phyloP scores from a whole-genome alignment of 495 filamentous ascomycete species.

The Staphylotrichum longicolle region DNA sequence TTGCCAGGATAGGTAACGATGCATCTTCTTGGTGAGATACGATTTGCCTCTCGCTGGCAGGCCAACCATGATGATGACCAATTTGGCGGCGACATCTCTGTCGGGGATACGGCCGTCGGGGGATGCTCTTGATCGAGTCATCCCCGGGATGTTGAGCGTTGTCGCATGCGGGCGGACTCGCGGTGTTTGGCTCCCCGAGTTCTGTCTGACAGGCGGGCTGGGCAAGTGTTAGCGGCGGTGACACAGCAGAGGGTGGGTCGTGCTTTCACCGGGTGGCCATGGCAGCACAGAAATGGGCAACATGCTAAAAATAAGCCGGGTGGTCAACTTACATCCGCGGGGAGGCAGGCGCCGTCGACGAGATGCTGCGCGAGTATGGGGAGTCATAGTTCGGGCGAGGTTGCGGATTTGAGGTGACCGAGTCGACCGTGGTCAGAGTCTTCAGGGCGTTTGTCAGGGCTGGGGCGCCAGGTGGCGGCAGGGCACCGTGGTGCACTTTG shows the following conservation, averaged over 20 bases:
- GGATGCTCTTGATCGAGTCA: conserved; percentile 90
- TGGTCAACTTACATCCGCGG: conserved; percentile 49
- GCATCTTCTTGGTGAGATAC: conserved; percentile 97
- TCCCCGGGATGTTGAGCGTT: conserved; percentile 78
- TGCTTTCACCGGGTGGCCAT: neutral
- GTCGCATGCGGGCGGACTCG: conserved; percentile 69
- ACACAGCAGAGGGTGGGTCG: neutral
- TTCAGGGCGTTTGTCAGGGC: conserved; percentile 39
- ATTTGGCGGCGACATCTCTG: conserved; percentile 88
- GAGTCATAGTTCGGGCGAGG: conserved; percentile 41
- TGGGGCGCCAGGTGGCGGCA: conserved; percentile 30
- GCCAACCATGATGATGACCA: conserved; percentile 98
- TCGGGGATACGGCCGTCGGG: conserved; percentile 91
- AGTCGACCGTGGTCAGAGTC: conserved; percentile 36
- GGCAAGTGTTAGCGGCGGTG: conserved; percentile 26
- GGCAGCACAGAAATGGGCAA: conserved; percentile 1
- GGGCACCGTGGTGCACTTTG: conserved; percentile 4
- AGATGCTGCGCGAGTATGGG: conserved; percentile 49
- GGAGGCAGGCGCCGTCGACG: conserved; percentile 54
- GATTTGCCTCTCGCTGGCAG: conserved; percentile 93
- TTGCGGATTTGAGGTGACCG: conserved; percentile 18
- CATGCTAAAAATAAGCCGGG: neutral
- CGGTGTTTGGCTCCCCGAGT: conserved; percentile 61
- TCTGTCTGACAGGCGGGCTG: conserved; percentile 55
- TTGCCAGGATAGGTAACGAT: conserved; percentile 93